phyloP scores from a whole-genome alignment of 2,329 filamentous ascomycete genomes.

The Aureobasidium sp. region DNA sequence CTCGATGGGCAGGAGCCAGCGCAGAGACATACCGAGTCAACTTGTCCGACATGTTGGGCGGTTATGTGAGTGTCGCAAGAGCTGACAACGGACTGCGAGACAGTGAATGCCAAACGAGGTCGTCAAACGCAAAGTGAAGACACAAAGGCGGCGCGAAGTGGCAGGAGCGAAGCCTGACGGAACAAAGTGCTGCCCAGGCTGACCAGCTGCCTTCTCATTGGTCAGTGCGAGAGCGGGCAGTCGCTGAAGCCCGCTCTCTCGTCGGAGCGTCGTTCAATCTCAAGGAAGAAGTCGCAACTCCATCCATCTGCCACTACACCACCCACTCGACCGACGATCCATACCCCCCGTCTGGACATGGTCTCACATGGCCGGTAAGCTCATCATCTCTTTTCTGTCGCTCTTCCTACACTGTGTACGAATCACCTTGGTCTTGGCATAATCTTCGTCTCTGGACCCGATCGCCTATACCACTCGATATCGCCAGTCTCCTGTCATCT shows the following conservation, averaged over 20 bases:
- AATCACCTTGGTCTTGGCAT: background rate
- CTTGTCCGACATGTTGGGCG: conserved; percentile 70
- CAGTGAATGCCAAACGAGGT: background rate
- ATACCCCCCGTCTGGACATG: conserved; percentile 21
- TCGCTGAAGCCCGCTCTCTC: background rate
- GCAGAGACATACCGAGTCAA: conserved; percentile 69
- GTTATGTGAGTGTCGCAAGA: background rate
- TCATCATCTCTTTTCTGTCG: conserved; percentile 27
- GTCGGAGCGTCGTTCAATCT: too few species aligned
- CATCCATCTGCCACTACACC: background rate
- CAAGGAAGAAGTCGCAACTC: background rate
- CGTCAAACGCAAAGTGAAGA: background rate
- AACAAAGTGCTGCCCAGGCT: background rate
- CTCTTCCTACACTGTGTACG: background rate
- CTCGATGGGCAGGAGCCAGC: background rate
- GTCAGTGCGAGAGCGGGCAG: background rate
- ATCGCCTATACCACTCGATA: conserved; percentile 5
- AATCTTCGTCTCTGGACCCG: background rate
- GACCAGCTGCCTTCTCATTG: background rate
- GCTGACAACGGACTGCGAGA: background rate
- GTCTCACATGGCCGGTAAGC: conserved; percentile 55
- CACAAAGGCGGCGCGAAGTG: background rate
- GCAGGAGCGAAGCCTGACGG: background rate
- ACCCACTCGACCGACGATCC: background rate
- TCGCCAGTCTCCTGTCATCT: background rate